phyloP scores from a whole-genome alignment of 768 basidiomycete species.

The Lactifluus pinguis region DNA sequence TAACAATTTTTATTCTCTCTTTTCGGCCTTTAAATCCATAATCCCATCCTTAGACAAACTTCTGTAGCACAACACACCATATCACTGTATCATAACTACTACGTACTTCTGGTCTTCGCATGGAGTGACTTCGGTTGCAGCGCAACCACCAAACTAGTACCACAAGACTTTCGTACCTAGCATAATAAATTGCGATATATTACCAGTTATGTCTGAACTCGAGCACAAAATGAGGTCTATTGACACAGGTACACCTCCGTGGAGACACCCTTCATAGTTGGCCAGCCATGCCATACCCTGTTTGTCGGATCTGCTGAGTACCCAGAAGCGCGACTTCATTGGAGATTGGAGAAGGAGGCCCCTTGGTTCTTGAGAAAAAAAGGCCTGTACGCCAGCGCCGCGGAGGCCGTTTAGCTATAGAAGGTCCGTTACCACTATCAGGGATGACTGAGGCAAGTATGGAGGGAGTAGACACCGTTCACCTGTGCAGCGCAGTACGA shows the following conservation, averaged over 20 bases:
- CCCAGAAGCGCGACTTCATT: too few species aligned
- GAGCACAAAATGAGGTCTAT: not conserved
- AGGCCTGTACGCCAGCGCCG: too few species aligned
- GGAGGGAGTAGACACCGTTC: too few species aligned
- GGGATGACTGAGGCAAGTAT: too few species aligned
- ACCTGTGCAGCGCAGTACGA: too few species aligned
- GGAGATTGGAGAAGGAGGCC: too few species aligned
- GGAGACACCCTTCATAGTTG: too few species aligned
- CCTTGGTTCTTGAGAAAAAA: too few species aligned
- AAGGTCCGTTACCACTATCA: too few species aligned
- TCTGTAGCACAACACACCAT: slow-evolving; percentile 4
- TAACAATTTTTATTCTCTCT: not conserved
- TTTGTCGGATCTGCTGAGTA: too few species aligned
- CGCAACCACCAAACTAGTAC: not conserved
- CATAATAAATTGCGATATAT: not conserved
- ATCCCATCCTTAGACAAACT: not conserved
- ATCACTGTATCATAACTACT: slow-evolving; percentile 9
- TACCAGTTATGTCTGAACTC: not conserved
- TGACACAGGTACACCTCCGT: not conserved
- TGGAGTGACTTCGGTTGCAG: not conserved
- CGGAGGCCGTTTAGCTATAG: too few species aligned
- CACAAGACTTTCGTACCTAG: not conserved
- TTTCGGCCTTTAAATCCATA: not conserved
- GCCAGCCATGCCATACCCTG: too few species aligned
- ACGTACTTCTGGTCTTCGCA: not conserved